Evolutionary conservation across 805 yeast species (phyloP), one percentile per base, ranked within the genome.

Genomic region (Kodamaea jinghongensis): DNA sequence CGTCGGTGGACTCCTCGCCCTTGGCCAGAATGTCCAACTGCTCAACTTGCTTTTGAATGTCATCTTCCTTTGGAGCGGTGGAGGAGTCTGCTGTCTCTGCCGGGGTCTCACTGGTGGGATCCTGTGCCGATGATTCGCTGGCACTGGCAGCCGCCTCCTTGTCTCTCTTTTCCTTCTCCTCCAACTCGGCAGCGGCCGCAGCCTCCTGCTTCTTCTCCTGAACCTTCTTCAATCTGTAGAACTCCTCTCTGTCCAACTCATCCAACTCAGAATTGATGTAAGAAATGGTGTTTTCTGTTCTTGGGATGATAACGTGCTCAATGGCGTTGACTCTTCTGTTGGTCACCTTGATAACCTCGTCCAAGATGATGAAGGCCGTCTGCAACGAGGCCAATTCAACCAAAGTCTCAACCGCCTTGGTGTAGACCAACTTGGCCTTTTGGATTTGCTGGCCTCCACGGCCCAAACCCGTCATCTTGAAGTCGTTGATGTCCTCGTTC

Each of bases 401-500:
- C 47, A 91, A 75, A 0, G 97, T 89, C 65, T 93, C 98, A n/a
- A 93, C 97, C 10, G 96, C 96, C 56, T 83, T 86, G 27, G 96
- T 83, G 64, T 93, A 93, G 16, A 93, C 96, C 49, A 78, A 78
- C 65, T 90, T 89, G 42, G 98, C 97, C 63, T 83, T 84, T 64
- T 86, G 96, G 39, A 91, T 95, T 62, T 91, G 98, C 66, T 91
- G 98, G 48, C 99, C 98, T 66, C 99, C 99, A 63, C 97, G 78
- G 37, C 99, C 99, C 50, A 91, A 74, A 52, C 99, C 99, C 4
- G 98, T 91, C 79, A 91, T 73, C 63, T 87, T 87, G 74, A 91
- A 91, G 58, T 93, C 99, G 56, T 91, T 91, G 60, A 87, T 86
- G 8, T 80, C 79, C 47, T 86, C 88, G 56, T 89, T 86, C 45